Percentiles rank a stretch among this genome's conserved stretches.
phyloP scores from a whole-genome alignment of 2,329 filamentous ascomycete genomes.

The Apiospora aurea region DNA sequence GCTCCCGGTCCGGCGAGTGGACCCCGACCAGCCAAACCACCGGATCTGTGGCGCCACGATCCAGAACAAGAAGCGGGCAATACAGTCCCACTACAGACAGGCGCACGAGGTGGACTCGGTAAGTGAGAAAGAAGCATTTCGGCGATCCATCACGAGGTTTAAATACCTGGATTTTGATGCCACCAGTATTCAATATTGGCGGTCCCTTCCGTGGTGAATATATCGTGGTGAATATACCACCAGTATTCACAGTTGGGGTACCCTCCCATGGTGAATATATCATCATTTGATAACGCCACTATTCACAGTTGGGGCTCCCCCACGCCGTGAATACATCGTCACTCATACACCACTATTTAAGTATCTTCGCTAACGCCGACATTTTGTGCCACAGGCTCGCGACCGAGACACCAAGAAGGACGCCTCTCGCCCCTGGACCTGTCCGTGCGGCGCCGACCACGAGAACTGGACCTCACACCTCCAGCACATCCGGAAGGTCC shows the following conservation, averaged over 20 bases:
- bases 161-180: too few species aligned
- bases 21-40: background rate
- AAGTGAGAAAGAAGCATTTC: background rate
- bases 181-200: too few species aligned
- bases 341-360: background rate
- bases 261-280: too few species aligned
- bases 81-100: background rate
- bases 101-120: background rate
- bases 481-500: background rate
- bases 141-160: too few species aligned
- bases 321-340: background rate
- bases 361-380: background rate
- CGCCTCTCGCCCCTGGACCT: background rate
- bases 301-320: too few species aligned
- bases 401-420: background rate
- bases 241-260: too few species aligned
- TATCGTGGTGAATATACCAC: too few species aligned
- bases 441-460: background rate
- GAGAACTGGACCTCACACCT: background rate
- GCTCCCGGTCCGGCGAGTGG: background rate
- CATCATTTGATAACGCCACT: too few species aligned
- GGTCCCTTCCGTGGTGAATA: too few species aligned
- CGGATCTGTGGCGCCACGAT: background rate
- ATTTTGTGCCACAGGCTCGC: background rate
- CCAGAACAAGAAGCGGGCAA: background rate